Percentiles rank a stretch among this genome's conserved stretches.
These are phyloP conservation scores for Solanum clarkiae DNA, from an alignment of 257 asterid species.

Conservation along the genomic window DNA sequence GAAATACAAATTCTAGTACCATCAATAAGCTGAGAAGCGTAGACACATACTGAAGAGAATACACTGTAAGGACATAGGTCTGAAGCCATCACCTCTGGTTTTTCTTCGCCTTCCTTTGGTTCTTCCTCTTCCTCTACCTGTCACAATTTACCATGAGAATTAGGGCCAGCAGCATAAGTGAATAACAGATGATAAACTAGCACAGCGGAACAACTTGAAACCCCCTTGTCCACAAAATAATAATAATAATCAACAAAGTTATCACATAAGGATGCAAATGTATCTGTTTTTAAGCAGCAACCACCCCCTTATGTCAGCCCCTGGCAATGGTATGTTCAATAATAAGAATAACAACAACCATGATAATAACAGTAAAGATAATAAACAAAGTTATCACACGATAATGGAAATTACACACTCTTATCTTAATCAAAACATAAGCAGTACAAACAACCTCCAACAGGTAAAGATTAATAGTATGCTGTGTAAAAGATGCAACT, in stretches of 20 bases:
- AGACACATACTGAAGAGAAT: neutral
- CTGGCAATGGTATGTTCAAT: neutral
- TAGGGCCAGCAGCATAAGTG: neutral
- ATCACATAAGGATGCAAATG: neutral
- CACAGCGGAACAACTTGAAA: neutral
- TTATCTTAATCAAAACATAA: neutral
- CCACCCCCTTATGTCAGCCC: neutral
- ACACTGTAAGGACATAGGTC: neutral
- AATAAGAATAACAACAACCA: neutral
- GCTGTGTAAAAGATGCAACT: neutral
- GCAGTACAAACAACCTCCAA: neutral
- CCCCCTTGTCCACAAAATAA: neutral
- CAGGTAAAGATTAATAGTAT: neutral
- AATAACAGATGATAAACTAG: neutral
- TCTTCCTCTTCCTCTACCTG: slow-evolving; percentile 98
- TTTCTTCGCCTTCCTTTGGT: slow-evolving; percentile 91
- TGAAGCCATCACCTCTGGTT: slow-evolving; percentile 47
- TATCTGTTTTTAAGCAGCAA: no score
- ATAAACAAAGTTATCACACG: neutral
- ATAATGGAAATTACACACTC: neutral
- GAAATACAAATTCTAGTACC: neutral
- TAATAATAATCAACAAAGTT: neutral
- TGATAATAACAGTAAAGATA: neutral
- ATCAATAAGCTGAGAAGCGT: neutral
- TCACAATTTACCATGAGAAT: slow-evolving; percentile 1